A percentile compares a stretch with the other conserved stretches of the same genome.
phyloP scores from a whole-genome alignment of 208 protist genomes.

The Wallacemonas collosoma region DNA sequence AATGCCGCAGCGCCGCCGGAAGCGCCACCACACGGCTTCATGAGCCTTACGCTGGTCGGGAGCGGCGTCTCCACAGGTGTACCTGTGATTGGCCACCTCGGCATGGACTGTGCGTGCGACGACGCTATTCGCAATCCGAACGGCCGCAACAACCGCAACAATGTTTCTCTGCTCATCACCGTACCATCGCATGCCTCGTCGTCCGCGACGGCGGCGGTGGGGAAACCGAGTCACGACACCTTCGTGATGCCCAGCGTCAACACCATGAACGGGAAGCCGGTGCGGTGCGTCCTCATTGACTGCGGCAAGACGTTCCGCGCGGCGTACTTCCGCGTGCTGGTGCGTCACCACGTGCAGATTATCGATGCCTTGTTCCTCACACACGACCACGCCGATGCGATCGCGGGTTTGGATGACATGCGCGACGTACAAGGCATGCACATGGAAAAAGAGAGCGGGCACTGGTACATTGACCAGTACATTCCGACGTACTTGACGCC shows the following conservation, averaged over 20 bases:
- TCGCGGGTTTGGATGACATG: conserved; percentile 86
- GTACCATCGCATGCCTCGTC: conserved; percentile 18
- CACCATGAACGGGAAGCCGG: conserved; percentile 31
- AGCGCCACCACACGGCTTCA: conserved; percentile 17
- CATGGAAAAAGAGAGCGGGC: conserved; percentile 33
- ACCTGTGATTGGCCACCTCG: conserved; percentile 86
- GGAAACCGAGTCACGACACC: conserved; percentile 18
- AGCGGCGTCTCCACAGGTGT: conserved; percentile 84
- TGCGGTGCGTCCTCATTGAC: conserved; percentile 79
- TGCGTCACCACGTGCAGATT: conserved; percentile 46
- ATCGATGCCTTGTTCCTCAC: conserved; percentile 88
- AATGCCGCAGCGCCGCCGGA: neutral
- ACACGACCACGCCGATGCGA: conserved; percentile 87
- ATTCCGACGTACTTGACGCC: conserved; percentile 72
- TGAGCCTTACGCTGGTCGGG: conserved; percentile 64
- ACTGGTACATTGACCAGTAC: conserved; percentile 73
- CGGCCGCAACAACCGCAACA: conserved; percentile 79
- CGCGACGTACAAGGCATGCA: conserved; percentile 86
- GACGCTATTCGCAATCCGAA: conserved; percentile 58
- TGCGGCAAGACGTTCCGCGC: conserved; percentile 92
- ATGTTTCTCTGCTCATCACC: conserved; percentile 81
- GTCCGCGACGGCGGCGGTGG: neutral
- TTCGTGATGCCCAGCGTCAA: conserved; percentile 34
- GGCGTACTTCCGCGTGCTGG: conserved; percentile 85
- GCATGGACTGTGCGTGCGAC: conserved; percentile 64